phyloP scores from a whole-genome alignment of 805 yeast species.

The Yueomyces sinensis region DNA sequence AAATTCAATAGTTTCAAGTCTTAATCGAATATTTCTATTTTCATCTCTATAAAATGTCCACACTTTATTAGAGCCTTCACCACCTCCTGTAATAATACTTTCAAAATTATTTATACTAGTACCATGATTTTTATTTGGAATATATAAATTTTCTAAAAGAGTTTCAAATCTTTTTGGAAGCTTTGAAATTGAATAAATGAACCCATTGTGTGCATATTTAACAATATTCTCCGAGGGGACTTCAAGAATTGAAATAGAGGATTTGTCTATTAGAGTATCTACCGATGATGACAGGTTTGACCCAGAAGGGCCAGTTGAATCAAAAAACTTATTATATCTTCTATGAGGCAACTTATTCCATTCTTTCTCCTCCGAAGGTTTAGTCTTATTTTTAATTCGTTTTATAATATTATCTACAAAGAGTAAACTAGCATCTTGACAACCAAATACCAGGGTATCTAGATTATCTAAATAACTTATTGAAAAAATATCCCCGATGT shows the following conservation, averaged over 20 bases:
- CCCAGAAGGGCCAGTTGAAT: constrained; percentile 80
- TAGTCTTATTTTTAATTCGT: constrained; percentile 6
- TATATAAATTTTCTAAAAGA: neutral
- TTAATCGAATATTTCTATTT: constrained; percentile 6
- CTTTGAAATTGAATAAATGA: constrained; percentile 51
- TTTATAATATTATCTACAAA: constrained; percentile 39
- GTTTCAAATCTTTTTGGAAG: neutral
- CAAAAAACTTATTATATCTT: constrained; percentile 76
- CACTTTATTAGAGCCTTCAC: constrained; percentile 76
- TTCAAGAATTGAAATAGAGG: constrained; percentile 36
- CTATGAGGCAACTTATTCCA: constrained; percentile 40
- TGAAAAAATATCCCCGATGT: constrained; percentile 89
- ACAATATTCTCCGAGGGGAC: constrained; percentile 54
- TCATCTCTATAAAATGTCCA: constrained; percentile 42
- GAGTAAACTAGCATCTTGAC: constrained; percentile 81
- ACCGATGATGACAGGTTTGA: constrained; percentile 1
- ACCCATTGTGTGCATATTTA: constrained; percentile 85
- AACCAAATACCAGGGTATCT: constrained; percentile 65
- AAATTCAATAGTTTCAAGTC: constrained; percentile 7
- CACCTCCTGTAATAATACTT: constrained; percentile 60
- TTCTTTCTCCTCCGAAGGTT: constrained; percentile 10
- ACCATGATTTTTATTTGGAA: neutral
- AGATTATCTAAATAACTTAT: constrained; percentile 50
- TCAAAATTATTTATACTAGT: constrained; percentile 14
- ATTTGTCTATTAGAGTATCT: neutral